Base-by-base conservation (phyloP, 2,329 filamentous ascomycete genomes). In the Talaromyces sp. region DNA sequence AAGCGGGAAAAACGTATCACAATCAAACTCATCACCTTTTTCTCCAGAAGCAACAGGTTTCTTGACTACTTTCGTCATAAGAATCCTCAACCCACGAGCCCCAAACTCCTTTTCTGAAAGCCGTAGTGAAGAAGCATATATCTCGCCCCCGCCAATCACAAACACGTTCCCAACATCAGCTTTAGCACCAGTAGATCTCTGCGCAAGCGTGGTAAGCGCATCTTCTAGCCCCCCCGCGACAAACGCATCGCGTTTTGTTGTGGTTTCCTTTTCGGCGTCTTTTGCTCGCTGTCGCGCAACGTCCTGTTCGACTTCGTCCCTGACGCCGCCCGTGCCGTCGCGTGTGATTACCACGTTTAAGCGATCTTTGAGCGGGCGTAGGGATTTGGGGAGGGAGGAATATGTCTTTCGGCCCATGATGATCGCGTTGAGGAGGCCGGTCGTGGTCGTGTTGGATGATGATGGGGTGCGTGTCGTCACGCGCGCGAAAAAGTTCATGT, bases 391-490 rank as follows among this genome's bases (percentile, higher is more conserved):
- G 62, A 99, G 93, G 65, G 87, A 91, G 57, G 96, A 91, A 88
- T 93, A 99, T 0, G 95, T 99, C 77, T 96, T 97, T 70, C 95
- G 89, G 62, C 95, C 95, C 95, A 99, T 99, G 67, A 99, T 89
- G 56, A 98, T 90, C 19, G 90, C 89, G 74, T 93, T 93, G 1
- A 59, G 24, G 21, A 29, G 49, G 11, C n/a, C 17, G 11, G 69
- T 71, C 11, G 69, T 71, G 2, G 27, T 46, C 11, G 43, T 24
- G 32, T 31, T 3, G n/a, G n/a, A n/a, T 24, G 68, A 58, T 3
- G 62, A 61, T 0, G 73, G 70, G 4, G 73, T 63, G 17, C 88
- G 85, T 68, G 90, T 91, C 3, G 93, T 98, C 46, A 96, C 89
- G 62, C 93, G 88, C 19, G 91, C 89, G 74, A 99, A 99, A 75